phyloP scores from a whole-genome alignment of 2,329 filamentous ascomycete species.

The Ophidiomyces ophidiicola region DNA sequence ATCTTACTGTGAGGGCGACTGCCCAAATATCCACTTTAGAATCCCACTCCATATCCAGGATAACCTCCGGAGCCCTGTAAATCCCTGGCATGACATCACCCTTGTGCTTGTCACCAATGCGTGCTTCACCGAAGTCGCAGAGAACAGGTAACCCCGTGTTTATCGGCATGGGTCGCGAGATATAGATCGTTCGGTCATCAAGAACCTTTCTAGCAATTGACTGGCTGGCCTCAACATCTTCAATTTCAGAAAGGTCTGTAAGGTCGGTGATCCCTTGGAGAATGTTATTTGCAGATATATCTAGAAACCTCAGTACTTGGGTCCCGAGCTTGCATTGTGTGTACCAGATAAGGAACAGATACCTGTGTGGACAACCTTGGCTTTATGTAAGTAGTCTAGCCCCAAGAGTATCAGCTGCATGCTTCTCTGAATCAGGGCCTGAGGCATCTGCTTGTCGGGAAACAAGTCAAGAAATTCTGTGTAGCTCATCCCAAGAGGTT shows the following conservation, averaged over 20 bases:
- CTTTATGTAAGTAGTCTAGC: slow-evolving; percentile 6
- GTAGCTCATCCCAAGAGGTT: slow-evolving; percentile 9
- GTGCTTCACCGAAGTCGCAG: slow-evolving; percentile 22
- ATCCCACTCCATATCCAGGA: slow-evolving; percentile 22
- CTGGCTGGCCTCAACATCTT: slow-evolving; percentile 19
- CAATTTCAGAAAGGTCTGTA: slow-evolving; percentile 20
- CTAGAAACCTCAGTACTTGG: too few relatives aligned
- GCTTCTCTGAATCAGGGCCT: slow-evolving; percentile 8
- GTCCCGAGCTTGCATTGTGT: too few relatives aligned
- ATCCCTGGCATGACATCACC: slow-evolving; percentile 21
- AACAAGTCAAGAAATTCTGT: slow-evolving; percentile 10
- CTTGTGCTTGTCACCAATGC: slow-evolving; percentile 15
- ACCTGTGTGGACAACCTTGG: slow-evolving; percentile 8
- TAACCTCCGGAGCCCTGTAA: slow-evolving; percentile 23
- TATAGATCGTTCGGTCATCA: slow-evolving; percentile 21
- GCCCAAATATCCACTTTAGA: slow-evolving; percentile 24
- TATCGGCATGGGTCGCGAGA: slow-evolving; percentile 17
- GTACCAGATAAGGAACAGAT: background rate
- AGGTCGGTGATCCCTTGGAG: slow-evolving; percentile 22
- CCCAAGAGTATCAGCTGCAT: slow-evolving; percentile 7
- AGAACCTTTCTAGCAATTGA: slow-evolving; percentile 22
- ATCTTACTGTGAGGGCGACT: slow-evolving; percentile 20
- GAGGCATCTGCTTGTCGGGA: slow-evolving; percentile 1
- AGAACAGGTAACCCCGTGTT: slow-evolving; percentile 19
- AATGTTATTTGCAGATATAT: slow-evolving; percentile 25